phyloP scores from a whole-genome alignment of 2,329 filamentous ascomycete genomes.

The Scleromitrula shiraiana region DNA sequence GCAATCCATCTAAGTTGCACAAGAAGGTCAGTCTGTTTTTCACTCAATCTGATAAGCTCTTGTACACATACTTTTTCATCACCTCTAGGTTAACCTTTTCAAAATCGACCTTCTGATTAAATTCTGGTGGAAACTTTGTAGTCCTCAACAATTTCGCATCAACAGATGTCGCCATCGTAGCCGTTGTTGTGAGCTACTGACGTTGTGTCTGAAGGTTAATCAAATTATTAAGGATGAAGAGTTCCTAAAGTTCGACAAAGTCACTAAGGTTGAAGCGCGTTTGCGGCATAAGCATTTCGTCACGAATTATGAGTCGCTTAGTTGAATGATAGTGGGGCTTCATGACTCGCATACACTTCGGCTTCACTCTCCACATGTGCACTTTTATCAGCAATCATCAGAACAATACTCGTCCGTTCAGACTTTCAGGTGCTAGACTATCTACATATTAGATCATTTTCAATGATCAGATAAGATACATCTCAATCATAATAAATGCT shows the following conservation, averaged over 20 bases:
- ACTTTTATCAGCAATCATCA: too few species aligned
- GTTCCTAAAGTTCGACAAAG: too few species aligned
- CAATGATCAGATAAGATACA: too few species aligned
- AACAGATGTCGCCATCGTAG: conserved; percentile 67
- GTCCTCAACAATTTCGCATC: conserved; percentile 84
- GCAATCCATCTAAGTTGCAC: conserved; percentile 72
- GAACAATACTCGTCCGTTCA: too few species aligned
- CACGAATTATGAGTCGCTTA: background rate
- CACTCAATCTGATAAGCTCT: conserved; percentile 12
- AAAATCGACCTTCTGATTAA: conserved; percentile 94
- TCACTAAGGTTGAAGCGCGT: background rate
- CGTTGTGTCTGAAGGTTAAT: too few species aligned
- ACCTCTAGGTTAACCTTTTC: conserved; percentile 94
- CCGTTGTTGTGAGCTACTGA: background rate
- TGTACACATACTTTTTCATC: conserved; percentile 76
- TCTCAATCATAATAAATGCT: too few species aligned
- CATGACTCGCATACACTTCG: background rate
- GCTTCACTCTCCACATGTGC: background rate
- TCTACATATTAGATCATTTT: too few species aligned
- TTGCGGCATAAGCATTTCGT: background rate
- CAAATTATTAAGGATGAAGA: background rate
- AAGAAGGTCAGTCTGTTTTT: conserved; percentile 14
- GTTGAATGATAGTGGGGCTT: background rate
- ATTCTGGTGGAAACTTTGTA: conserved; percentile 90
- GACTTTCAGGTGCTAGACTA: too few species aligned